These are phyloP conservation scores for Afroboletus lepidellus DNA, from an alignment of 1,284 basidiomycete species.

Conservation along the genomic window DNA sequence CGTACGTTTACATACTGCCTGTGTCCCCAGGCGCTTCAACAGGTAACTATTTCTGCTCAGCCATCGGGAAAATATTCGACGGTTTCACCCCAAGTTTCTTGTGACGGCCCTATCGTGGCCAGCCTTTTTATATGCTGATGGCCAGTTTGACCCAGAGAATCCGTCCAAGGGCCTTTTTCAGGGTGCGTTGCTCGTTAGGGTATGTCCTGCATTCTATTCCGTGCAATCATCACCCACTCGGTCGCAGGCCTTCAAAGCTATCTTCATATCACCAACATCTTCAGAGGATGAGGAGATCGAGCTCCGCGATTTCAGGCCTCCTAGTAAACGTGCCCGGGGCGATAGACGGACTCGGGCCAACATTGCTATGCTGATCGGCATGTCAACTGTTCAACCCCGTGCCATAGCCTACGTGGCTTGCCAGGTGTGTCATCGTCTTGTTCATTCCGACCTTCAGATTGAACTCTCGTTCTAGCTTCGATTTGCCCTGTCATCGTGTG, in stretches of 20 bases:
- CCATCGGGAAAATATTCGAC: background rate
- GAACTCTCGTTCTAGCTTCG: background rate
- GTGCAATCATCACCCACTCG: background rate
- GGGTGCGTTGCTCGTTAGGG: background rate
- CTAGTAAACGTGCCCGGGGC: background rate
- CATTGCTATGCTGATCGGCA: background rate
- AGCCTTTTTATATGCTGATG: background rate
- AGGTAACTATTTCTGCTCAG: background rate
- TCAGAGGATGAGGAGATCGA: background rate
- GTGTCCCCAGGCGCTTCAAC: background rate
- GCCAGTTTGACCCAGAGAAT: background rate
- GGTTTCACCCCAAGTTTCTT: background rate
- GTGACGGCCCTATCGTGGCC: background rate
- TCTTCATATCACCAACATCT: background rate
- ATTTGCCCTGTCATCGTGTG: constrained; percentile 1
- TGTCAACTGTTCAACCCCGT: too few relatives aligned
- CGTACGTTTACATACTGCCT: background rate
- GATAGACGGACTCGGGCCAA: background rate
- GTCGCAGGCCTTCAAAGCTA: background rate
- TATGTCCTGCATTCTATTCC: too few relatives aligned
- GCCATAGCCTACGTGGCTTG: too few relatives aligned
- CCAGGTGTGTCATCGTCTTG: too few relatives aligned
- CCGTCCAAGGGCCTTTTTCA: background rate
- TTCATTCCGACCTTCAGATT: too few relatives aligned
- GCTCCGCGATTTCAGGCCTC: background rate